Evolutionary conservation across 1,284 basidiomycete species (phyloP).

Genomic region (Schizopora paradoxa): DNA sequence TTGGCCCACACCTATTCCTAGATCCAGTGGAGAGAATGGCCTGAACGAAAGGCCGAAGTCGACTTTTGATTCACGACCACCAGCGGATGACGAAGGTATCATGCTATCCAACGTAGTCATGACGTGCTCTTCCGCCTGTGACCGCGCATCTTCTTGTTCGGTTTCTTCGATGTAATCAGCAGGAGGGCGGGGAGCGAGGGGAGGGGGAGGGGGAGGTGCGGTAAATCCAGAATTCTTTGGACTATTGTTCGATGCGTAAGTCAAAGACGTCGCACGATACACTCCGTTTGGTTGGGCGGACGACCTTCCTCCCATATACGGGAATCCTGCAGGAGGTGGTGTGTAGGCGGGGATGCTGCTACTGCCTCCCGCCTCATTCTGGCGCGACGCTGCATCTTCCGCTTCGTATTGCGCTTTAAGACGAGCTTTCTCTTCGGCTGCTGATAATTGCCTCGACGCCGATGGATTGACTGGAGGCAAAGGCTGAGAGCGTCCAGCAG

Average conservation of each 20-base stretch:
- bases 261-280: constrained; percentile 14
- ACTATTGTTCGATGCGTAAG: constrained; percentile 17
- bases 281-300: constrained; percentile 2
- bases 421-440: constrained; percentile 72
- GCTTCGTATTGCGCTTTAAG: constrained; percentile 58
- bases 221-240: constrained; percentile 11
- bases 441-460: constrained; percentile 43
- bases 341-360: constrained; percentile 18
- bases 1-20: constrained; percentile 19
- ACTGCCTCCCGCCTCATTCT: constrained; percentile 19
- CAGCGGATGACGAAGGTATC: neutral
- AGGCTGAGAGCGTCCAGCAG: constrained; percentile 20
- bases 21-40: constrained; percentile 24
- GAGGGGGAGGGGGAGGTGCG: constrained; percentile 43
- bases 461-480: constrained; percentile 24
- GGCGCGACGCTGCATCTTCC: constrained; percentile 34
- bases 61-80: constrained; percentile 7
- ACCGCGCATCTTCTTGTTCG: constrained; percentile 58
- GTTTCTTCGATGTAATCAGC: constrained; percentile 74
- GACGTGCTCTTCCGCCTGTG: constrained; percentile 24
- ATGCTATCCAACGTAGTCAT: neutral
- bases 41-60: constrained; percentile 24
- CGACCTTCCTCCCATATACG: neutral
- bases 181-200: constrained; percentile 67
- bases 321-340: neutral